Conservation (phyloP, 116 monocot species). For the Cymodocea nodosa region DNA sequence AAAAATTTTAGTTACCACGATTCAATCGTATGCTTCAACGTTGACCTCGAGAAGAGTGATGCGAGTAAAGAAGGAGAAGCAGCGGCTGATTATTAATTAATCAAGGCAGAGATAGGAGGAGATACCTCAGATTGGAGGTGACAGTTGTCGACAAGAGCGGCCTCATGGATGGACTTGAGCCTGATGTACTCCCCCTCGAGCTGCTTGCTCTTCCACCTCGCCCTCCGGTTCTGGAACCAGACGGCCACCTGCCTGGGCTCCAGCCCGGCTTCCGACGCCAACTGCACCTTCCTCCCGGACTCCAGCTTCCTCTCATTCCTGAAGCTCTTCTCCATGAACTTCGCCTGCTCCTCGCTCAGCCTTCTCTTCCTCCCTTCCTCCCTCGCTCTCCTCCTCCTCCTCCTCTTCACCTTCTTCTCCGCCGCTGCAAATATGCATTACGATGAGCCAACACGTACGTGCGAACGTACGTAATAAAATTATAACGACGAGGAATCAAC, state of each 20-base stretch:
- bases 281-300: slow-evolving; percentile 25
- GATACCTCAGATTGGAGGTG: slow-evolving; percentile 36
- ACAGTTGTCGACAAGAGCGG: slow-evolving; percentile 18
- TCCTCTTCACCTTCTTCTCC: slow-evolving; percentile 12
- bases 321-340: slow-evolving; percentile 34
- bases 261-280: slow-evolving; percentile 31
- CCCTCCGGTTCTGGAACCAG: slow-evolving; percentile 47
- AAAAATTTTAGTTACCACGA: no score
- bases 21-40: no score
- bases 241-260: slow-evolving; percentile 42
- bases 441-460: no score
- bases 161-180: slow-evolving; percentile 24
- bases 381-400: slow-evolving; percentile 18
- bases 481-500: not conserved
- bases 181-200: slow-evolving; percentile 35
- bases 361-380: slow-evolving; percentile 22
- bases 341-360: slow-evolving; percentile 33
- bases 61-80: no score
- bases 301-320: slow-evolving; percentile 39
- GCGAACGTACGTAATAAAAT: not conserved
- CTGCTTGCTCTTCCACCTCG: slow-evolving; percentile 47
- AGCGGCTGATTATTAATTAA: not conserved
- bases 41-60: no score
- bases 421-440: slow-evolving; percentile 4
- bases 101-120: not conserved